Base-by-base conservation (phyloP, 352 stramenopile genomes). In the Achlya hypogyna region DNA sequence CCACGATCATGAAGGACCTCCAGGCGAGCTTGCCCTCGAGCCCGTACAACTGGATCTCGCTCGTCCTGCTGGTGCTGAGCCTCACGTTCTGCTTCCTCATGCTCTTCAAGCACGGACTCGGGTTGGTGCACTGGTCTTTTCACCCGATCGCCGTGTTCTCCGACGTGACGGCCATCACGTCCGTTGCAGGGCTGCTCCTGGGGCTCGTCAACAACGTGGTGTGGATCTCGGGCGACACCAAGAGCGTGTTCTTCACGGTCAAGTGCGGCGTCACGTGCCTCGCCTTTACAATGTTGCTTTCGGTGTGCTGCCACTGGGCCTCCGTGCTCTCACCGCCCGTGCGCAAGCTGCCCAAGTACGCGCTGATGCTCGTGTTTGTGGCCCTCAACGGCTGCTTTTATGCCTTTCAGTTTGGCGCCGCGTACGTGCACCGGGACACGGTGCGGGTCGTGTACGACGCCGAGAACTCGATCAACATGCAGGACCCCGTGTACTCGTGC, bases 21-120 rank as follows among this genome's bases (percentile, higher is more conserved):
- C 45, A 35, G 16, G 35, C 38, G 18, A 32, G 35, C 35, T 38
- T 38, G 40, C 54, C 54, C 4, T 64, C 78, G 20, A 93, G 86
- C 68, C 84, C 86, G 63, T 95, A 95, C 75, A 95, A 91, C 53
- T 95, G 92, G 73, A 84, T 95, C 29, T 91, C 84, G 1, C 87
- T 95, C 70, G 86, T 93, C 35, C 77, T 95, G 22, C 73, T 95
- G n/a, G 80, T 90, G 35, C 79, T 84, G 6, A 88, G 82, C 31
- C 72, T 95, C 32, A 69, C 87, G 1, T 95, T 95, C 54, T 95
- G 86, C 65, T 82, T 79, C 32, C 74, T 92, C 14, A 85, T 89
- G 45, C 91, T 95, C 62, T 81, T 78, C 20, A 89, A 83, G 62
- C 89, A 95, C 63, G 86, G 86, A 0, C 73, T 95, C 18, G 38